Evolutionary conservation across 225 moss, liverwort and hornwort species (phyloP), one percentile per base, ranked within the genome.

Genomic region (Bryoerythrophyllum caledonicum): DNA sequence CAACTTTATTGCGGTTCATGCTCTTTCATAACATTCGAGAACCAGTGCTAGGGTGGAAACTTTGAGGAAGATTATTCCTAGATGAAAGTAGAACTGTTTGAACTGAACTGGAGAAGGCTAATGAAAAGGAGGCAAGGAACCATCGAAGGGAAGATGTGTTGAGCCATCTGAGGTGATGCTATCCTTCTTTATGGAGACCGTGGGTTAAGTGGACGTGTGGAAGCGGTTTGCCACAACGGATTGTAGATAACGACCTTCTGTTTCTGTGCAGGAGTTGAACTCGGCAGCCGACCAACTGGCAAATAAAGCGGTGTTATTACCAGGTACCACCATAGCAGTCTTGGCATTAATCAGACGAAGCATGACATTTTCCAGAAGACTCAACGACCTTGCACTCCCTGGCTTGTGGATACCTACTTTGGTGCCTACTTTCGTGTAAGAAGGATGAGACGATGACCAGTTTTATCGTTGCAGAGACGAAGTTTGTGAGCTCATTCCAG

Each of bases 221-320:
- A n/a, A n/a, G n/a, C n/a, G n/a, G n/a, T n/a, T n/a, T n/a, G n/a
- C n/a, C n/a, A n/a, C n/a, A n/a, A n/a, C n/a, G n/a, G n/a, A n/a
- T n/a, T n/a, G n/a, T n/a, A 6, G 13, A 35, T 56, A 8, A 38
- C 9, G 38, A 41, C 37, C 26, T 27, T 76, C 37, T 68, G 24
- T 11, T 55, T 67, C 5, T 14, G 23, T 87, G 73, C 82, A 89
- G 89, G 87, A 84, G 53, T 70, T 87, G 13, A 97, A 97, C 48
- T 86, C 86, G 62, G 86, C 80, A 9, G 96, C 96, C 70, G 96
- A 97, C 68, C 74, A 73, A 54, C 65, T 97, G 73, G 96, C 92
- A 44, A 97, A 97, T 71, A 91, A 94, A 87, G 96, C 91, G 37
- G 92, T 97, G 20, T 75, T 74, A 27, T 82, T 91, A 78, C 86